Percentiles rank a stretch among this genome's conserved stretches.
phyloP scores from a whole-genome alignment of 441 rosid genomes.

The Populus hybrid region DNA sequence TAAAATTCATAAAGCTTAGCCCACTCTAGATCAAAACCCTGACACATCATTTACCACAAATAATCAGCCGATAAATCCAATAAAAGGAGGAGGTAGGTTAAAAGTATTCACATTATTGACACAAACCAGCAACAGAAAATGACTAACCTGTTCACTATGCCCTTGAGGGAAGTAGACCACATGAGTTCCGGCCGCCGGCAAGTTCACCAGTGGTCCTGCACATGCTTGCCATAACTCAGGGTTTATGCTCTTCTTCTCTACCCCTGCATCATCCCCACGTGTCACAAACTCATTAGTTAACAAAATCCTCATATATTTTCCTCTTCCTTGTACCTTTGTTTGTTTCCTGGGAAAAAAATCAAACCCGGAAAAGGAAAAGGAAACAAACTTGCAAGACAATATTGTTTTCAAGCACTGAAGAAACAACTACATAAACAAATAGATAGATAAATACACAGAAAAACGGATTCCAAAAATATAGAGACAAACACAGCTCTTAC shows the following conservation, averaged over 20 bases:
- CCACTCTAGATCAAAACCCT: background rate
- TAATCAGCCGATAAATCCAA: background rate
- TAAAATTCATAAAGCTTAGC: background rate
- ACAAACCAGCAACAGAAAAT: background rate
- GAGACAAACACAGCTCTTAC: background rate
- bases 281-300: constrained; percentile 21
- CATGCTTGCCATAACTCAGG: constrained; percentile 29
- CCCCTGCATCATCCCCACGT: constrained; percentile 26
- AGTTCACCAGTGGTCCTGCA: constrained; percentile 58
- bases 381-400: background rate
- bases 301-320: background rate
- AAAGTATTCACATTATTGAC: background rate
- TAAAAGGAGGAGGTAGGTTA: background rate
- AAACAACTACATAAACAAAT: background rate
- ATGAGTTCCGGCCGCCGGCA: constrained; percentile 54
- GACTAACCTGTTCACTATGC: constrained; percentile 56
- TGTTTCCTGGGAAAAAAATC: constrained; percentile 10
- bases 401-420: background rate
- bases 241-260: constrained; percentile 58
- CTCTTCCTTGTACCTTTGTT: background rate
- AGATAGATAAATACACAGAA: background rate
- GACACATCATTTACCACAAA: background rate
- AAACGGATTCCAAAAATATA: background rate
- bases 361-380: background rate
- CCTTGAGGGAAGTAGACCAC: constrained; percentile 80